These are phyloP conservation scores for Heterobasidion occidentale DNA, from an alignment of 1,284 basidiomycete species.

Conservation along the genomic window DNA sequence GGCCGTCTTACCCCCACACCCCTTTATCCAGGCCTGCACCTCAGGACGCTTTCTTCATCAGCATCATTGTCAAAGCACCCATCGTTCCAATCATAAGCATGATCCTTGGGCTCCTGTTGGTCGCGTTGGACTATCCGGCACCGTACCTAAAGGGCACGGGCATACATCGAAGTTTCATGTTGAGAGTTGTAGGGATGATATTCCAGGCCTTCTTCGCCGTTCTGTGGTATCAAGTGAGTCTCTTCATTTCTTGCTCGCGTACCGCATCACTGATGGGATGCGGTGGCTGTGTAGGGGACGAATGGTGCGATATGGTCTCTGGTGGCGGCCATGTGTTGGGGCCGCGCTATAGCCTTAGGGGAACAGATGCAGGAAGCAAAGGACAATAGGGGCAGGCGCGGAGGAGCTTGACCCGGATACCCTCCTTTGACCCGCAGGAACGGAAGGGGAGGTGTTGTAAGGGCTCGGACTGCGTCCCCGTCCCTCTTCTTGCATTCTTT, in stretches of 20 bases:
- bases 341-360: constrained; percentile 51
- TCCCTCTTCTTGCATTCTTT: constrained; percentile 9
- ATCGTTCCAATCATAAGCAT: constrained; percentile 64
- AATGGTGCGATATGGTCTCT: constrained; percentile 69
- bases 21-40: constrained; percentile 48
- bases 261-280: not conserved
- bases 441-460: constrained; percentile 1
- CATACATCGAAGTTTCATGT: constrained; percentile 56
- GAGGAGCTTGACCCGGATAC: constrained; percentile 38
- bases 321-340: constrained; percentile 59
- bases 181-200: constrained; percentile 57
- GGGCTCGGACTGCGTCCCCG: constrained; percentile 3
- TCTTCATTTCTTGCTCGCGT: not conserved
- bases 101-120: constrained; percentile 44
- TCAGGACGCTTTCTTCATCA: constrained; percentile 54
- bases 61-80: constrained; percentile 68
- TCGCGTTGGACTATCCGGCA: constrained; percentile 63
- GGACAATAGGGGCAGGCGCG: constrained; percentile 50
- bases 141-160: constrained; percentile 47
- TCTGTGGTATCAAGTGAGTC: constrained; percentile 70
- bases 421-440: constrained; percentile 3
- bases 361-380: constrained; percentile 63
- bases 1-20: not conserved
- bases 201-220: constrained; percentile 60
- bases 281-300: constrained; percentile 45